Conservation (phyloP, 257 asterid genomes). For the Nicotiana knightiana region DNA sequence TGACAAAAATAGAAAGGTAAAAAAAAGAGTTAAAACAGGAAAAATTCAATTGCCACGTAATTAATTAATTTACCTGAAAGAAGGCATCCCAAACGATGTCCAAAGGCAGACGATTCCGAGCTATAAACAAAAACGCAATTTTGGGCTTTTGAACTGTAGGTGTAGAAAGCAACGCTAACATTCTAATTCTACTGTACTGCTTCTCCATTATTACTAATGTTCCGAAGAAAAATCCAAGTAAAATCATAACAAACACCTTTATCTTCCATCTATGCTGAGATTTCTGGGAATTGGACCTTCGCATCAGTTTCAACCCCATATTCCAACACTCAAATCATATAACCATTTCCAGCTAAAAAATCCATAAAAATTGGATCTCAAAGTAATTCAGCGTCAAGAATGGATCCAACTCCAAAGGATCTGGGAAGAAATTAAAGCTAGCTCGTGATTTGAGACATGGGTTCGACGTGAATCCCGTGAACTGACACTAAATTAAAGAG, state of each 20-base stretch:
- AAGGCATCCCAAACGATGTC: conserved; percentile 82
- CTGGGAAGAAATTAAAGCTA: neutral
- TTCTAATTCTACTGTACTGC: conserved; percentile 48
- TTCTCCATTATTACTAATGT: conserved; percentile 64
- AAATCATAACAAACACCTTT: conserved; percentile 44
- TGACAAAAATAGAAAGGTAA: neutral
- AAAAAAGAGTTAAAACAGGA: neutral
- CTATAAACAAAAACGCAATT: conserved; percentile 72
- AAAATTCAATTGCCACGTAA: neutral
- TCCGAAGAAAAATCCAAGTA: conserved; percentile 44
- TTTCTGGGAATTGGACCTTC: conserved; percentile 40
- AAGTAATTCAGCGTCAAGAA: neutral
- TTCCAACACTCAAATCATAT: neutral
- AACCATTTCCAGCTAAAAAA: neutral
- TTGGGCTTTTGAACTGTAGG: conserved; percentile 56
- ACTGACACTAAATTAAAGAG: neutral
- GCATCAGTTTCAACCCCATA: conserved; percentile 5
- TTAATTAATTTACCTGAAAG: conserved; percentile 48
- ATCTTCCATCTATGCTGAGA: conserved; percentile 62
- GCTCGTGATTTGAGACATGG: neutral
- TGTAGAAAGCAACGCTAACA: conserved; percentile 35
- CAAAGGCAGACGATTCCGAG: conserved; percentile 83
- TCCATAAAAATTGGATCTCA: neutral
- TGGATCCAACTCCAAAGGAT: neutral
- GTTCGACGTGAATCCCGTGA: neutral